Conservation (phyloP, 768 basidiomycete genomes). For the Coprinellus micaceus region DNA sequence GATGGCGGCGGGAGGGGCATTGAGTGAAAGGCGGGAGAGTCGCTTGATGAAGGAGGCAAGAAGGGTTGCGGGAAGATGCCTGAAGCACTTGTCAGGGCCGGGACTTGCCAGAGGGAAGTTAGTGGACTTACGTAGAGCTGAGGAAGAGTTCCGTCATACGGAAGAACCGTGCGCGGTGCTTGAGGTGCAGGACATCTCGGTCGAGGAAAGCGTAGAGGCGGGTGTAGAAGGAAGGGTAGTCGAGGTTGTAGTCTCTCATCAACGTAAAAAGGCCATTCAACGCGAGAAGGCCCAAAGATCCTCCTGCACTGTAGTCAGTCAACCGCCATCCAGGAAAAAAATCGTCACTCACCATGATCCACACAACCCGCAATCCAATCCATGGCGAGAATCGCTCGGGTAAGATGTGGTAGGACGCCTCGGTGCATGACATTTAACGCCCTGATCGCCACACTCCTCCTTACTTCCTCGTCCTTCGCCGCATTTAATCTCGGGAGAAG, state of each 20-base stretch:
- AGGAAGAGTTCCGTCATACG: conserved; percentile 87
- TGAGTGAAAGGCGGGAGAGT: conserved; percentile 76
- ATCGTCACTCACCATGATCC: conserved; percentile 72
- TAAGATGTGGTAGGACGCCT: conserved; percentile 79
- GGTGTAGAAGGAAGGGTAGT: conserved; percentile 94
- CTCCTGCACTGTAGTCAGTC: too few species aligned
- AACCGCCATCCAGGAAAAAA: too few species aligned
- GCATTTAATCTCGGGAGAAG: conserved; percentile 59
- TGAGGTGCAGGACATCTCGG: conserved; percentile 82
- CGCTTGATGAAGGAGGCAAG: conserved; percentile 95
- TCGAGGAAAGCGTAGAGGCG: conserved; percentile 89
- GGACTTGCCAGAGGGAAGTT: too few species aligned
- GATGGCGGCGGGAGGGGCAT: conserved; percentile 86
- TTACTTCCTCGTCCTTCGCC: conserved; percentile 31
- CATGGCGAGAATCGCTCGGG: conserved; percentile 76
- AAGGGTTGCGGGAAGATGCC: conserved; percentile 82
- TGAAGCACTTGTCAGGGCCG: too few species aligned
- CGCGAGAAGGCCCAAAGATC: conserved; percentile 80
- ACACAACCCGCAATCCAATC: conserved; percentile 88
- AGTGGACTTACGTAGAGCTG: conserved; percentile 72
- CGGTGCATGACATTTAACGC: conserved; percentile 78
- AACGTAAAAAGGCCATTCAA: conserved; percentile 88
- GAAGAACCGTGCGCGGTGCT: conserved; percentile 93
- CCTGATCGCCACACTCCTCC: conserved; percentile 44
- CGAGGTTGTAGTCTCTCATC: conserved; percentile 94